Base-by-base conservation (phyloP, 202 grass and related monocot genomes). In the Schoenoplectus triqueter region DNA sequence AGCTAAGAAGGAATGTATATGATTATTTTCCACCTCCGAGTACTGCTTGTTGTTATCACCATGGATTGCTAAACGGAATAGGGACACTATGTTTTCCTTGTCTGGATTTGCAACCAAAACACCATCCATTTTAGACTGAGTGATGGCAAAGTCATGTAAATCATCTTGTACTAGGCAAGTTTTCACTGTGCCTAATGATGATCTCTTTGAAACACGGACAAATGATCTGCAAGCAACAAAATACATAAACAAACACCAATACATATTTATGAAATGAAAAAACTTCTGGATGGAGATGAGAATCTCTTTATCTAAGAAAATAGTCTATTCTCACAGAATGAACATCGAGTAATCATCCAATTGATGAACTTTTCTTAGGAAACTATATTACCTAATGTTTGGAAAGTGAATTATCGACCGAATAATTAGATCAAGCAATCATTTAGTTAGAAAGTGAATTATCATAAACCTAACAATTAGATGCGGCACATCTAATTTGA, bases 1-100 rank as follows among this genome's bases (percentile, higher is more conserved):
- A 66, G 64, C 19, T 66, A 66, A 3, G 11, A 66, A 66, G 2
- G 64, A 66, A 66, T 66, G 64, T 66, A 66, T 66, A 66, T 66
- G 64, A 39, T 31, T 39, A 31, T 39, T 66, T 31, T 66, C 19
- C 9, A 39, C 19, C 19, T 66, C 20, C 21, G 10, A 39, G 20
- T 31, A 39, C 10, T 31, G 7, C 39, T 66, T 3, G 7, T 66
- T 39, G 20, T 66, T 66, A 66, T 66, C 64, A 66, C 21, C 7
- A 11, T 66, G 64, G 2, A 66, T 66, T 66, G 64, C 64, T 31
- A 31, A 66, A 31, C 64, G 64, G 64, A 66, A 66, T 7, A 31
- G 20, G 64, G 20, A 39, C 10, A 39, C 64, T 20, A 66, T 66
- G 8, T 7, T 31, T 66, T 66, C 64, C 20, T 31, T 31, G 10